phyloP scores from a whole-genome alignment of 2,329 filamentous ascomycete species.

The Metarhizium humberi region DNA sequence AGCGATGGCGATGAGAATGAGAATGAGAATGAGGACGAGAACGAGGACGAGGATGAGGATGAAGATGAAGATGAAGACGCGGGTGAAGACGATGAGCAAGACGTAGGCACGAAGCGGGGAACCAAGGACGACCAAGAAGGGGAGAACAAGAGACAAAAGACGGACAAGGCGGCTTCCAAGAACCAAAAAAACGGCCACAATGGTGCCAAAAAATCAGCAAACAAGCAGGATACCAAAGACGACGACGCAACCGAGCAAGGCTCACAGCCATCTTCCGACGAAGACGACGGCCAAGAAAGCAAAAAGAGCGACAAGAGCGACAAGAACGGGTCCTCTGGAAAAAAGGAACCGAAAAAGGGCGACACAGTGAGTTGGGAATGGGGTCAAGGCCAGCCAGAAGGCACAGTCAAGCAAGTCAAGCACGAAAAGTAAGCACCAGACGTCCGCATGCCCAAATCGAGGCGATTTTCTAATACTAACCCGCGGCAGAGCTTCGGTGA shows the following conservation, averaged over 20 bases:
- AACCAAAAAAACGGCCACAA: not conserved
- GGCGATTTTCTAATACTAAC: not conserved
- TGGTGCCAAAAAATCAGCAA: not conserved
- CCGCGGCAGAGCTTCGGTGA: conserved; percentile 23
- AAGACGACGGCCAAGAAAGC: not conserved
- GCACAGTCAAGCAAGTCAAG: conserved; percentile 35
- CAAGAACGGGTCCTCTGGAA: conserved; percentile 3
- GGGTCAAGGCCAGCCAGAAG: conserved; percentile 32
- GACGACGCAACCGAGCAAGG: not conserved
- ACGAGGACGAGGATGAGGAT: not conserved
- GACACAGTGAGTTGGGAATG: conserved; percentile 38
- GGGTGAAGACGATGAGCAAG: not conserved
- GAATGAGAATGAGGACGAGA: conserved; percentile 9
- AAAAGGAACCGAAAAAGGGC: conserved; percentile 26
- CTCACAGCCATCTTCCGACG: not conserved
- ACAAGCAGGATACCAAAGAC: not conserved
- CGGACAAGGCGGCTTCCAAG: not conserved
- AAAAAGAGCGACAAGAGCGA: conserved; percentile 1
- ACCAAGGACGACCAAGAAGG: not conserved
- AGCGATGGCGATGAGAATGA: conserved; percentile 3
- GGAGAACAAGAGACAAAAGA: not conserved
- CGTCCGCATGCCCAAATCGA: not conserved
- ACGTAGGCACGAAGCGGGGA: not conserved
- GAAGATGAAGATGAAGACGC: conserved; percentile 1
- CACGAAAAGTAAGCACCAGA: conserved; percentile 23